Evolutionary conservation across 106 monocot species (phyloP).

Genomic region (Dendrobium chrysotoxum): DNA sequence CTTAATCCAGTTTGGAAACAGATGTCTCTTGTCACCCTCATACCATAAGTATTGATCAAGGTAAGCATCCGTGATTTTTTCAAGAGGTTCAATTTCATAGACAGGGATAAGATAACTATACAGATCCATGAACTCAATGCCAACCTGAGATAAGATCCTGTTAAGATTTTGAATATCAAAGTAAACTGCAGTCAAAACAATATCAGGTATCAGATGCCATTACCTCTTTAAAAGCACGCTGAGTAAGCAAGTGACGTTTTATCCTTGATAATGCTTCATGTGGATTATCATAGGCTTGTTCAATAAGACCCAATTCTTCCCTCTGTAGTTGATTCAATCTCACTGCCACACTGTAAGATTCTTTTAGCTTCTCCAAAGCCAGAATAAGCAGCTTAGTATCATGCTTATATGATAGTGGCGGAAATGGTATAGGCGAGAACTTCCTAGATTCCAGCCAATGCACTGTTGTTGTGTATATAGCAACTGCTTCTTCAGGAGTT

Average conservation of each 20-base stretch:
- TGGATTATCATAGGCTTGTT: conserved; percentile 99
- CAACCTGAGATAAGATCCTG: conserved; percentile 51
- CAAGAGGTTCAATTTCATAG: conserved; percentile 99
- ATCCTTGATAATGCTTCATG: conserved; percentile 98
- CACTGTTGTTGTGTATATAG: conserved; percentile 97
- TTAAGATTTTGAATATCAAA: not conserved
- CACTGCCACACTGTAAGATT: conserved; percentile 97
- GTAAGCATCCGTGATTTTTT: conserved; percentile 99
- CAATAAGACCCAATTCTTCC: conserved; percentile 96
- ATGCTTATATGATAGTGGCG: conserved; percentile 97
- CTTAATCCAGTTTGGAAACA: conserved; percentile 99
- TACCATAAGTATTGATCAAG: conserved; percentile 99
- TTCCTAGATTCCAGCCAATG: conserved; percentile 99
- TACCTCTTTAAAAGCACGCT: conserved; percentile 99
- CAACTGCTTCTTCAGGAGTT: conserved; percentile 98
- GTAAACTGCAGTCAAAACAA: not conserved
- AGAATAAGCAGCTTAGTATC: conserved; percentile 98
- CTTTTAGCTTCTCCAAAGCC: conserved; percentile 92
- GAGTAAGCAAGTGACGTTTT: conserved; percentile 94
- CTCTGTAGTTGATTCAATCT: conserved; percentile 93
- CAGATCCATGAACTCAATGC: conserved; percentile 99
- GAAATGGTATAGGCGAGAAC: conserved; percentile 98
- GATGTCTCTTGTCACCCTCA: conserved; percentile 97
- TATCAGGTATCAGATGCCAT: not conserved
- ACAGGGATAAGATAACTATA: conserved; percentile 98